Evolutionary conservation across 176 grass and related monocot genomes (phyloP).

Genomic region (Ananas comosus): DNA sequence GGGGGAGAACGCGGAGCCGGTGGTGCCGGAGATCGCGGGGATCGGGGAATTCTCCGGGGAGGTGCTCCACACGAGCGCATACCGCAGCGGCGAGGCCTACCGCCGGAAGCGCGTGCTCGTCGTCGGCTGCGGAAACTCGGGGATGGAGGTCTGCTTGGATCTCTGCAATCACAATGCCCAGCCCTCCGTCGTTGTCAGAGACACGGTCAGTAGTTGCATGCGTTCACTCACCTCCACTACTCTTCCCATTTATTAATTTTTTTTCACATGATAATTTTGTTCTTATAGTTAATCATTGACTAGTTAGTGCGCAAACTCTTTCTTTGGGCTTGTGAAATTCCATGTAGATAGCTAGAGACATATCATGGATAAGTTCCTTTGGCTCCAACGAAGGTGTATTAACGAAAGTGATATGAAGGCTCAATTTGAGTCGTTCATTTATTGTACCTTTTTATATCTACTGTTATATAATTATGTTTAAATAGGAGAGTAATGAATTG

Average conservation of each 20-base stretch:
- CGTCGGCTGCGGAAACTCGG: conserved; percentile 85
- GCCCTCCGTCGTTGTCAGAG: conserved; percentile 74
- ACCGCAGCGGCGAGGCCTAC: conserved; percentile 49
- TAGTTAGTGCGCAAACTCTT: too few species aligned
- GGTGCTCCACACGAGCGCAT: conserved; percentile 57
- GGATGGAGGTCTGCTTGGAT: conserved; percentile 77
- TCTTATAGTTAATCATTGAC: neutral
- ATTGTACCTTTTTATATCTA: too few species aligned
- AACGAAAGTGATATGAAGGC: too few species aligned
- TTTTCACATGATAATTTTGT: neutral
- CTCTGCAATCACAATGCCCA: conserved; percentile 61
- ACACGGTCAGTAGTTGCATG: conserved; percentile 37
- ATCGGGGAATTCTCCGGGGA: conserved; percentile 31
- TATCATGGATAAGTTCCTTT: too few species aligned
- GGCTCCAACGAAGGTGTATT: too few species aligned
- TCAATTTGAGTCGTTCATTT: too few species aligned
- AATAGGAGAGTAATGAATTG: too few species aligned
- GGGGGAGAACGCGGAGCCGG: conserved; percentile 80
- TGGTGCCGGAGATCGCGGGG: conserved; percentile 60
- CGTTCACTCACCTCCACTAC: neutral
- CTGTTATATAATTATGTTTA: too few species aligned
- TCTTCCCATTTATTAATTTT: neutral
- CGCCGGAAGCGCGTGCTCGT: conserved; percentile 53
- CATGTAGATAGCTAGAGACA: too few species aligned
- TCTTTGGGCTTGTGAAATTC: too few species aligned